These are phyloP conservation scores for Ophiostoma australiae DNA, from an alignment of 2,329 filamentous ascomycete genomes.

Conservation along the genomic window DNA sequence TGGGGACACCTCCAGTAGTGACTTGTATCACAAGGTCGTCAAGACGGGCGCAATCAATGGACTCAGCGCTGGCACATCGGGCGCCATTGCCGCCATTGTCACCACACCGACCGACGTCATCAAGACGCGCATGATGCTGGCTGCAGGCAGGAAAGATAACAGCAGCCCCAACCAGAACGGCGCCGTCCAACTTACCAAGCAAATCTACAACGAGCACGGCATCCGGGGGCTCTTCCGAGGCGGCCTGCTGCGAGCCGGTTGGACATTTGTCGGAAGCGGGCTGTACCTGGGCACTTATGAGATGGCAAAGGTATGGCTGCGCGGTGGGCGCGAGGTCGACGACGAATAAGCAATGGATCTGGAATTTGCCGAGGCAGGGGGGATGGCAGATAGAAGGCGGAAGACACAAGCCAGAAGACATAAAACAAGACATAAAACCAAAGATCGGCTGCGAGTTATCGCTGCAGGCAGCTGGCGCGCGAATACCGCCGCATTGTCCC, in stretches of 20 bases:
- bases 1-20: constrained; percentile 20
- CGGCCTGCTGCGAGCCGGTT: constrained; percentile 64
- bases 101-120: constrained; percentile 87
- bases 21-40: constrained; percentile 38
- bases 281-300: constrained; percentile 86
- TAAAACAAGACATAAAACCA: no score
- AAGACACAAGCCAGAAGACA: background rate
- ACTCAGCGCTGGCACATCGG: constrained; percentile 66
- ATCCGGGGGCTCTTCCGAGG: constrained; percentile 72
- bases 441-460: background rate
- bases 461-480: background rate
- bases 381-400: no score
- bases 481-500: constrained; percentile 2
- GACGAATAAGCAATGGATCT: background rate
- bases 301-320: constrained; percentile 63
- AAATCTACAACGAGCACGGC: constrained; percentile 63
- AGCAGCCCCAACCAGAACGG: constrained; percentile 29
- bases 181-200: constrained; percentile 56
- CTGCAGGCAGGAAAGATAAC: constrained; percentile 40
- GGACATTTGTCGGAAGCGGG: constrained; percentile 79
- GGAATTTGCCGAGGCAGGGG: no score
- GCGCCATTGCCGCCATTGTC: constrained; percentile 68
- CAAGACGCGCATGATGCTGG: constrained; percentile 84
- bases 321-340: constrained; percentile 39
- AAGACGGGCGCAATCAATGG: constrained; percentile 70